Evolutionary conservation across 148 eudicot genomes (phyloP), one percentile per base, ranked within the genome.

Genomic region (Fallopia convolvulus): DNA sequence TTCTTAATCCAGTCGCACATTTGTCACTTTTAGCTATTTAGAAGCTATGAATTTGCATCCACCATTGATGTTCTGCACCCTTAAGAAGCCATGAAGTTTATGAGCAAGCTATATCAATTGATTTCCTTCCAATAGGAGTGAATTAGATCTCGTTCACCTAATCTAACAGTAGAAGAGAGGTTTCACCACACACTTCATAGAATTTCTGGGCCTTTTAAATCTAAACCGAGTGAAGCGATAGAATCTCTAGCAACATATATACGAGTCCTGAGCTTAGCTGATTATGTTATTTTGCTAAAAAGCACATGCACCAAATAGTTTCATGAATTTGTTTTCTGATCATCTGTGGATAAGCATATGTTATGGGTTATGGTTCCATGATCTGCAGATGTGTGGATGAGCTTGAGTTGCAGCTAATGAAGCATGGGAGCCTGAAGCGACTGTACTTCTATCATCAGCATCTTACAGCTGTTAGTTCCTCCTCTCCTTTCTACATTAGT

Each of bases 381-480:
- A 50, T 82, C 72, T 81, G 84, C 91, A 95, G 99, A 79, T 93
- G 99, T 83, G 93, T 93, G 70, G 99, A 95, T 85, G 99, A 95
- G 83, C 94, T 95, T 79, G 99, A 95, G 83, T 83, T 86, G 79
- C 98, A 91, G 87, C 90, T 95, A 72, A 86, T 91, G 78, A 95
- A 93, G 82, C 91, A 93, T 80, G 99, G 99, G 52, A 92, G 99
- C 86, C 88, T 95, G 77, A 95, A 87, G 86, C 93, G 91, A 78
- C 93, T 95, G 50, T 95, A 95, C 85, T 95, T 95, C 87, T 93
- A 95, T 85, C 99, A 95, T 79, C 97, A 92, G 75, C 99, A 95
- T 90, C 98, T 95, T 80, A 95, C 99, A 56, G 86, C 92, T 66
- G 99, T 95, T 79, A 87, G 97, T 84, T 85, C 47, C 71, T 61